Evolutionary conservation across 2,329 filamentous ascomycete species (phyloP), one percentile per base, ranked within the genome.

Genomic region (Aaosphaeria arxii): DNA sequence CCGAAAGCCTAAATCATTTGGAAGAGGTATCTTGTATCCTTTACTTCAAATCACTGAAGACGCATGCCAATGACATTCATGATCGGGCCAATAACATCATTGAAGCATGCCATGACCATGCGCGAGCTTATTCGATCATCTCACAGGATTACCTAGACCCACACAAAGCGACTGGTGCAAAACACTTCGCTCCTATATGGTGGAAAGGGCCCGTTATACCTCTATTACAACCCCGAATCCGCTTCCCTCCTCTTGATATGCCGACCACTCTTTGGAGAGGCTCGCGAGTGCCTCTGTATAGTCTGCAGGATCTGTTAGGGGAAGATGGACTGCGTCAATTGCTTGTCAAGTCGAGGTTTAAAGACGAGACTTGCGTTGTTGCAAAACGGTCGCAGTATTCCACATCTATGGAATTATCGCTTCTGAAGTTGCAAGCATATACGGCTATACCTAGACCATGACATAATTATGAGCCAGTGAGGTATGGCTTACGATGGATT

Each of bases 351-450:
- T 62, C 61, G 42, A 49, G 51, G 36, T 64, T 62, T 33, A 55
- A 58, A 35, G 47, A 35, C 4, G 57, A 56, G 31, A 49, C 36
- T 11, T 68, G 60, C 32, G 56, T 70, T 4, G 61, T 66, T 2
- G 52, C 69, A 33, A 65, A 57, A 50, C 50, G 55, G 13, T 56
- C 47, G 24, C 56, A 58, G 33, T 63, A 66, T 40, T 68, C 63
- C 41, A 55, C 67, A 32, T 51, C 59, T 1, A 49, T 63, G 4
- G 58, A 70, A 40, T 52, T 62, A 43, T 42, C 60, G 32, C 61
- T 70, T 40, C 62, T 70, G 64, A 60, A 62, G 44, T 40, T 68
- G 17, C 61, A 68, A 41, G 50, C 58, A 2, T 71, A 66, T 49
- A 41, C 64, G 31, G 63, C 64, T 3, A 41, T 46, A 28, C 54